phyloP scores from a whole-genome alignment of 2,329 filamentous ascomycete genomes.

The Dothistroma pini region DNA sequence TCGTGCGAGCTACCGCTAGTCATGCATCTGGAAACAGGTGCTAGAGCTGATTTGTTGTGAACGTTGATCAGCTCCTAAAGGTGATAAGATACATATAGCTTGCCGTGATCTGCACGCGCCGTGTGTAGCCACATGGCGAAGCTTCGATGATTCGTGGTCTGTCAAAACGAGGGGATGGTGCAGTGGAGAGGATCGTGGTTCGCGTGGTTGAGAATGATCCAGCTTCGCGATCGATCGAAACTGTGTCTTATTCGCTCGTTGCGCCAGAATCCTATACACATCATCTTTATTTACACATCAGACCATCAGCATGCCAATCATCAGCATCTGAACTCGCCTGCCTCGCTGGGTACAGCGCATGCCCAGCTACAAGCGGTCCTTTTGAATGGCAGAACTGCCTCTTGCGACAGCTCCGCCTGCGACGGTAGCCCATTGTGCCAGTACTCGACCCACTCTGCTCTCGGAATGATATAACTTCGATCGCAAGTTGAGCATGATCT shows the following conservation, averaged over 20 bases:
- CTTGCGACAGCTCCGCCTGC: conserved; percentile 26
- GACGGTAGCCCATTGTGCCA: conserved; percentile 30
- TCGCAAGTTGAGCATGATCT: conserved; percentile 34
- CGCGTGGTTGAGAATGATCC: too few species aligned
- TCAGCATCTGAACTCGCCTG: conserved; percentile 18
- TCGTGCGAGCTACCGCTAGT: neutral
- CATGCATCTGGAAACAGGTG: neutral
- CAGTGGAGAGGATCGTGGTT: too few species aligned
- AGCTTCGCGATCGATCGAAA: too few species aligned
- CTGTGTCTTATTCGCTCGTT: too few species aligned
- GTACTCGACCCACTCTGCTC: conserved; percentile 38
- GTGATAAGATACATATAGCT: neutral
- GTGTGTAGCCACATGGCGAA: too few species aligned
- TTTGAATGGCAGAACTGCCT: conserved; percentile 34
- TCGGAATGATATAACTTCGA: conserved; percentile 28
- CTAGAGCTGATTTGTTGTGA: neutral
- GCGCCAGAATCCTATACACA: too few species aligned
- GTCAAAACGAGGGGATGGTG: too few species aligned
- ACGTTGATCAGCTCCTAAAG: neutral
- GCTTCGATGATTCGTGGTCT: too few species aligned
- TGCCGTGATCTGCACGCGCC: too few species aligned
- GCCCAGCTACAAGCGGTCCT: conserved; percentile 33
- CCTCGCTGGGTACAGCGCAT: conserved; percentile 28
- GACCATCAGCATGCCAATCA: neutral
- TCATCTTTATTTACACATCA: neutral